Evolutionary conservation across 208 protist species (phyloP), one percentile per base, ranked within the genome.

Genomic region (Acanthamoeba royreba): DNA sequence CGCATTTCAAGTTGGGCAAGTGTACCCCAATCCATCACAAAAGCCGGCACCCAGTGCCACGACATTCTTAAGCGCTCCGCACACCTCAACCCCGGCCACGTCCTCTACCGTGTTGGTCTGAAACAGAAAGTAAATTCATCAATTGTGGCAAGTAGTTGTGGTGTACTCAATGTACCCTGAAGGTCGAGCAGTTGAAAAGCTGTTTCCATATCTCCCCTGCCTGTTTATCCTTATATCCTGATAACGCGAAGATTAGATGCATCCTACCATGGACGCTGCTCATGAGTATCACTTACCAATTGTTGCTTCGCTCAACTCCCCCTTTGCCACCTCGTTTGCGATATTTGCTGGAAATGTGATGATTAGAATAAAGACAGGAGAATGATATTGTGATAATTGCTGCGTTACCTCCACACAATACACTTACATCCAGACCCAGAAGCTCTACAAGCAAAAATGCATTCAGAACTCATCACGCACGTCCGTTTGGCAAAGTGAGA

Each of bases 301-400:
- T 0, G 96, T 97, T 17, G 96, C 95, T 83, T 97, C 96, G 66
- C 93, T 96, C 85, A 97, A 97, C 66, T 96, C 47, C 0, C 93
- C 96, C 11, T 72, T 40, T 2, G 96, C 96, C 4, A 97, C 96
- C 92, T 97, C 96, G 69, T 95, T 94, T 4, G 96, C 96, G 22
- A 97, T 95, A 93, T 97, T 97, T 9, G 96, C 96, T 46, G 94
- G 95, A 88, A 96, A 95, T 61, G 96, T 90, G 31, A 96, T 95
- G 17, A 35, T 55, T 4, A 69, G 19, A 17, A 96, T 94, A 88
- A 96, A 92, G 35, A 83, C 93, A 9, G 38, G n/a, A 63, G 45
- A 46, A n/a, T n/a, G n/a, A n/a, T n/a, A n/a, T n/a, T n/a, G n/a
- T n/a, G n/a, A n/a, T n/a, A n/a, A n/a, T n/a, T n/a, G n/a, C n/a